These are phyloP conservation scores for Exophiala phaeomuriformis DNA, from an alignment of 2,329 filamentous ascomycete genomes.

Conservation along the genomic window DNA sequence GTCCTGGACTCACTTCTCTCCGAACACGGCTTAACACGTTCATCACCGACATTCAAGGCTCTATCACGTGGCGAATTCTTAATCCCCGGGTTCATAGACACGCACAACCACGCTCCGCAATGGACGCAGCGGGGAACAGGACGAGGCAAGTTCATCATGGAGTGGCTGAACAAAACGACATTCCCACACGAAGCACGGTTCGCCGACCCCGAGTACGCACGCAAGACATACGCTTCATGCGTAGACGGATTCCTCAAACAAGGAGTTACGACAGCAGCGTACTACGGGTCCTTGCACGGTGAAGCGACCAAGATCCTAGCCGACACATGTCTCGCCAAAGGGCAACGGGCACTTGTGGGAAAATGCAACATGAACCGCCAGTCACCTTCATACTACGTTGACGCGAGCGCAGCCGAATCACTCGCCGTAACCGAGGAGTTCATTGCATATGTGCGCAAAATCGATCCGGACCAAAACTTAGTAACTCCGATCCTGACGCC, in stretches of 20 bases:
- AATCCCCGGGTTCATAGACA: conserved; percentile 57
- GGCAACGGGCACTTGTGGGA: conserved; percentile 55
- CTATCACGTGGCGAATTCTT: conserved; percentile 37
- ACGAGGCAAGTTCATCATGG: conserved; percentile 39
- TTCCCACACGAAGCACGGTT: conserved; percentile 60
- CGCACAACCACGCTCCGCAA: conserved; percentile 61
- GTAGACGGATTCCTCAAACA: conserved; percentile 55
- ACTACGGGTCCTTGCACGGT: conserved; percentile 52
- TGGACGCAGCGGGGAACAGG: conserved; percentile 43
- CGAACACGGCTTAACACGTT: neutral
- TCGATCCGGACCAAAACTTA: conserved; percentile 40
- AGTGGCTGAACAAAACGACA: conserved; percentile 59
- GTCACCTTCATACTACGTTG: neutral
- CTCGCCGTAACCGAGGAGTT: conserved; percentile 27
- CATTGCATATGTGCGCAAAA: conserved; percentile 35
- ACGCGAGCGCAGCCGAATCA: conserved; percentile 18
- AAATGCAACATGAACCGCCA: conserved; percentile 57
- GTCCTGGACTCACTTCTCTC: neutral
- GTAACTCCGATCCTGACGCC: conserved; percentile 48
- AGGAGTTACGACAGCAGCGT: conserved; percentile 55
- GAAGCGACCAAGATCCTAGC: conserved; percentile 53
- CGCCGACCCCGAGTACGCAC: conserved; percentile 47
- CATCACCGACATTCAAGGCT: neutral
- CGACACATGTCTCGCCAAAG: conserved; percentile 45
- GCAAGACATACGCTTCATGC: conserved; percentile 45